Base-by-base conservation (phyloP, 441 rosid species). In the Mallotus japonicus region DNA sequence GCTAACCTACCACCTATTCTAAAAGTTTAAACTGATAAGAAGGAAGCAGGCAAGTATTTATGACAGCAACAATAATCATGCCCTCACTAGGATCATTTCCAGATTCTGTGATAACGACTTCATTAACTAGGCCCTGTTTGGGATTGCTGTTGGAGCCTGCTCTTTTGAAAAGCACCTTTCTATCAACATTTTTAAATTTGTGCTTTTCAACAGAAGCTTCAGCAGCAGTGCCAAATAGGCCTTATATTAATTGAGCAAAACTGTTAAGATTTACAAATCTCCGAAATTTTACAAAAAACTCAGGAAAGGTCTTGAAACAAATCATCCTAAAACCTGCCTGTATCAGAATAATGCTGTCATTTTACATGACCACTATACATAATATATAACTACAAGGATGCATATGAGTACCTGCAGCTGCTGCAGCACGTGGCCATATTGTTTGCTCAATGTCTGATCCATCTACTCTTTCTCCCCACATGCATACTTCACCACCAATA, bases 391-490 rank as follows among this genome's bases (percentile, higher is more conserved):
- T 50, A 58, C 1, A 51, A 16, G 8, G 58, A 11, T 49, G 71
- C 14, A 55, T 11, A 34, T 28, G 69, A 58, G 58, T 86, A 84
- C 95, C 93, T 65, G 95, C 95, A 62, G 91, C 93, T 37, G 93
- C 95, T 15, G 91, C 89, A 57, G 93, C 92, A 1, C 91, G 89
- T 56, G 97, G 97, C 97, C 92, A 90, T 78, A 88, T 87, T 50
- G 90, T 92, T 79, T 90, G 91, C 68, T 81, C 77, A 77, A 90
- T 86, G 70, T 92, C 85, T 12, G 95, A 92, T 49, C 78, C 86
- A 80, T 92, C 97, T 50, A 84, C 75, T 22, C 49, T 59, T 81
- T 90, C 95, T 42, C 92, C 97, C 95, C 95, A 90, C 91, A 83
- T 86, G 77, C 97, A 92, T 40, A 88, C 97, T 76, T 92, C 93